These are phyloP conservation scores for Cercospora zeae-maydis DNA, from an alignment of 2,329 filamentous ascomycete genomes.

Conservation along the genomic window DNA sequence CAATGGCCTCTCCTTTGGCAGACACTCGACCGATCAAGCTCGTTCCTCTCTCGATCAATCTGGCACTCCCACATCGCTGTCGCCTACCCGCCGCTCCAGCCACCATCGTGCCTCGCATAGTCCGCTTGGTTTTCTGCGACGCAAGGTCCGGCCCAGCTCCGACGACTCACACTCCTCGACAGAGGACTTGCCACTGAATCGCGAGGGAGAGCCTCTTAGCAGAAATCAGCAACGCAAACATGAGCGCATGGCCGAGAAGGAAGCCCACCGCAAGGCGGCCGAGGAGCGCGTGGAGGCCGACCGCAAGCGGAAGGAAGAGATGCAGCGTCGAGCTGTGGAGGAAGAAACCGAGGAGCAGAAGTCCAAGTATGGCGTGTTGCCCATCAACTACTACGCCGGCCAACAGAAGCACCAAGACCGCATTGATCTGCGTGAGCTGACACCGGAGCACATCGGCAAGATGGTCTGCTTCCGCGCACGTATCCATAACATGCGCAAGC, in stretches of 20 bases:
- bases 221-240: constrained; percentile 50
- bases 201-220: constrained; percentile 50
- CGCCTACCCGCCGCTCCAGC: constrained; percentile 25
- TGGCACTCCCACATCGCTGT: constrained; percentile 15
- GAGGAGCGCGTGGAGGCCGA: constrained; percentile 45
- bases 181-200: constrained; percentile 44
- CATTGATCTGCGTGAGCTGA: constrained; percentile 51
- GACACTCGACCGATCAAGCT: constrained; percentile 20
- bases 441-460: constrained; percentile 53
- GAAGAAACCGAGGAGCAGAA: constrained; percentile 59
- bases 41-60: constrained; percentile 20
- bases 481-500: constrained; percentile 72
- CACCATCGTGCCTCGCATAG: constrained; percentile 33
- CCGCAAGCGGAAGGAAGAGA: constrained; percentile 47
- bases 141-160: constrained; percentile 32
- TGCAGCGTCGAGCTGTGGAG: constrained; percentile 47
- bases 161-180: constrained; percentile 36
- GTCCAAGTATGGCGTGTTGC: constrained; percentile 56
- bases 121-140: constrained; percentile 34
- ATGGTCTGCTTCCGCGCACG: constrained; percentile 66
- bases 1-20: constrained; percentile 25
- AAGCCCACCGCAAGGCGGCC: constrained; percentile 44
- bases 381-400: constrained; percentile 57
- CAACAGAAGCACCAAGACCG: constrained; percentile 49
- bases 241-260: constrained; percentile 44